Evolutionary conservation across 2,329 filamentous ascomycete species (phyloP).

Genomic region (Nigrospora oryzae): DNA sequence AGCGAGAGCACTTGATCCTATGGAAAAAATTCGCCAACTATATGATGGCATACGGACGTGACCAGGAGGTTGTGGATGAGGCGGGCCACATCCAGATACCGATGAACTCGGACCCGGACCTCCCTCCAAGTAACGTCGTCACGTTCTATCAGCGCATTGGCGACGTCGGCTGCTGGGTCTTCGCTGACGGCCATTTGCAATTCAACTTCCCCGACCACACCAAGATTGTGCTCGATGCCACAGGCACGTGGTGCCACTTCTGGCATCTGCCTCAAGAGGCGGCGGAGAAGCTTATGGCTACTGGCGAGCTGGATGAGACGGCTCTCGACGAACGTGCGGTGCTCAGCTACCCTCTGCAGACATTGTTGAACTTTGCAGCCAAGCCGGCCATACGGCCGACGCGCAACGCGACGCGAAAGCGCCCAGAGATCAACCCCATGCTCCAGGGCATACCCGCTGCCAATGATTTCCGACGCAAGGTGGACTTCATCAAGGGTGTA

Average conservation of each 20-base stretch:
- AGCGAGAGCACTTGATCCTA: conserved; percentile 55
- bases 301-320: conserved; percentile 61
- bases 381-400: conserved; percentile 35
- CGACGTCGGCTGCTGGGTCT: conserved; percentile 75
- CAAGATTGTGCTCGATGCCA: conserved; percentile 69
- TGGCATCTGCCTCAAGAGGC: conserved; percentile 68
- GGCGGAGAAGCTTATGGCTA: conserved; percentile 53
- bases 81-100: conserved; percentile 28
- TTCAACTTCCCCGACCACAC: conserved; percentile 88
- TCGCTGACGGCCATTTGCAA: conserved; percentile 72
- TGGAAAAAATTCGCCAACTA: conserved; percentile 72
- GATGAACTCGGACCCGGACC: conserved; percentile 28
- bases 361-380: conserved; percentile 59
- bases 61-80: conserved; percentile 50
- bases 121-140: conserved; percentile 50
- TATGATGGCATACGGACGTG: conserved; percentile 66
- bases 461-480: conserved; percentile 66
- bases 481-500: conserved; percentile 62
- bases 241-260: conserved; percentile 70
- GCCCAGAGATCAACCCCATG: conserved; percentile 52
- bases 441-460: conserved; percentile 58
- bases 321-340: conserved; percentile 63
- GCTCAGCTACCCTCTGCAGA: conserved; percentile 64
- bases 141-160: conserved; percentile 77
- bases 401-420: conserved; percentile 37